Percentiles rank a stretch among this genome's conserved stretches.
Conservation (phyloP, 2,329 filamentous ascomycete species). For the Talaromyces marneffei region DNA sequence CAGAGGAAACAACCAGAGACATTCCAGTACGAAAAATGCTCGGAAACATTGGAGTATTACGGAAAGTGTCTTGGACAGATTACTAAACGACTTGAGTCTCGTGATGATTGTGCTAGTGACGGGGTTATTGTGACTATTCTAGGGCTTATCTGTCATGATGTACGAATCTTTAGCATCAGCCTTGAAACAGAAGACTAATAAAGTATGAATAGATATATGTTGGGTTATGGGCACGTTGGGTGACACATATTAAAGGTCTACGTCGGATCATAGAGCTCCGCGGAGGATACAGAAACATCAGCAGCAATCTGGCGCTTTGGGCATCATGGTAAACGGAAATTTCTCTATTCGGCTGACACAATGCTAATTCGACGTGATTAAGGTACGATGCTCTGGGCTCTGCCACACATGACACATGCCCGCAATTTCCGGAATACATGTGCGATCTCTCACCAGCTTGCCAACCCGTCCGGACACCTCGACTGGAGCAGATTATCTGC, state of each 20-base stretch:
- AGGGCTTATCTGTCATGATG: constrained; percentile 23
- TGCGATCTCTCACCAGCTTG: not conserved
- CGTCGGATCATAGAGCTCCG: constrained; percentile 17
- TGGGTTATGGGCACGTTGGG: constrained; percentile 19
- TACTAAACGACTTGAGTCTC: constrained; percentile 17
- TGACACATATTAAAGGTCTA: constrained; percentile 20
- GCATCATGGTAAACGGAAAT: constrained; percentile 8
- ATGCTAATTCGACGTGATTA: not conserved
- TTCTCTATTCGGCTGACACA: not conserved
- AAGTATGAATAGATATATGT: constrained; percentile 16
- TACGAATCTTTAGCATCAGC: not conserved
- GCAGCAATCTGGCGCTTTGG: constrained; percentile 5
- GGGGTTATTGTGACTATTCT: constrained; percentile 19
- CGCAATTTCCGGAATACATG: constrained; percentile 8
- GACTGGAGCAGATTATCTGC: not conserved
- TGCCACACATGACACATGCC: not conserved
- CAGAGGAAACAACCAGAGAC: constrained; percentile 16
- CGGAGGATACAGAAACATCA: constrained; percentile 17
- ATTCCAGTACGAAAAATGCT: constrained; percentile 19
- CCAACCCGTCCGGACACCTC: not conserved
- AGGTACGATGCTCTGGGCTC: constrained; percentile 11
- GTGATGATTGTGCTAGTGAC: constrained; percentile 16
- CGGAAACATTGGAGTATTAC: constrained; percentile 20
- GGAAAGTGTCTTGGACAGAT: constrained; percentile 19
- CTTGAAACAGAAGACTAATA: not conserved